phyloP scores from a whole-genome alignment of 164 flowering plant species.

The Kalanchoe fedtschenkoi region DNA sequence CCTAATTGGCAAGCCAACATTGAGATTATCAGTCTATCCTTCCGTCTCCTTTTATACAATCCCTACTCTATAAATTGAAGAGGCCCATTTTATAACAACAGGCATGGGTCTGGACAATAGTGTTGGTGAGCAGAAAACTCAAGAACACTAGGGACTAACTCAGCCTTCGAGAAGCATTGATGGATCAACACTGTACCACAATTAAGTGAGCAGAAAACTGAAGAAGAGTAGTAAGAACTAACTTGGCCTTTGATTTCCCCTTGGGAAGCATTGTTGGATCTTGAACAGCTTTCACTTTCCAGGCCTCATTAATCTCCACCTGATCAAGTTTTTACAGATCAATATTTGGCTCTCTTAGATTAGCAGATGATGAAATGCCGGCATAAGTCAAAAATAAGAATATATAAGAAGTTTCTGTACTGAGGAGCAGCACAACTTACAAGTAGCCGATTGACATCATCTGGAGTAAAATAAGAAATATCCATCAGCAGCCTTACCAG shows the following conservation, averaged over 20 bases:
- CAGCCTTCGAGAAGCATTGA: not conserved
- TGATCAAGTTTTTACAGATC: conserved; percentile 10
- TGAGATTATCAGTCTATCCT: not conserved
- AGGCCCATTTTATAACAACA: not conserved
- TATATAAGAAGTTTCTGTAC: not conserved
- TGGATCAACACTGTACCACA: not conserved
- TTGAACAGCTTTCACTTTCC: conserved; percentile 53
- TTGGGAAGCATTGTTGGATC: conserved; percentile 80
- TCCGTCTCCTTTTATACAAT: not conserved
- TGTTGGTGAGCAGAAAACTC: not conserved
- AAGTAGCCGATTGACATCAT: conserved; percentile 72
- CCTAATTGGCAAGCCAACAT: not conserved
- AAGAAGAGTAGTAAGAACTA: conserved; percentile 14
- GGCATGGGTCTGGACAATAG: not conserved
- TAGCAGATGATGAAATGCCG: not conserved
- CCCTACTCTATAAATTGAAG: not conserved
- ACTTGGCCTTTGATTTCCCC: conserved; percentile 80
- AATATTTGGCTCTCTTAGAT: not conserved
- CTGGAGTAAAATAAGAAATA: conserved; percentile 23
- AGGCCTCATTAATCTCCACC: conserved; percentile 77
- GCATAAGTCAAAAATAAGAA: not conserved
- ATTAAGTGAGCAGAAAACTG: not conserved
- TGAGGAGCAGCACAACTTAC: conserved; percentile 19
- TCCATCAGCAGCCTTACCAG: not conserved
- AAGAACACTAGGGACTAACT: not conserved